These are phyloP conservation scores for Spathaspora sp. DNA, from an alignment of 1,139 yeast species.

Conservation along the genomic window DNA sequence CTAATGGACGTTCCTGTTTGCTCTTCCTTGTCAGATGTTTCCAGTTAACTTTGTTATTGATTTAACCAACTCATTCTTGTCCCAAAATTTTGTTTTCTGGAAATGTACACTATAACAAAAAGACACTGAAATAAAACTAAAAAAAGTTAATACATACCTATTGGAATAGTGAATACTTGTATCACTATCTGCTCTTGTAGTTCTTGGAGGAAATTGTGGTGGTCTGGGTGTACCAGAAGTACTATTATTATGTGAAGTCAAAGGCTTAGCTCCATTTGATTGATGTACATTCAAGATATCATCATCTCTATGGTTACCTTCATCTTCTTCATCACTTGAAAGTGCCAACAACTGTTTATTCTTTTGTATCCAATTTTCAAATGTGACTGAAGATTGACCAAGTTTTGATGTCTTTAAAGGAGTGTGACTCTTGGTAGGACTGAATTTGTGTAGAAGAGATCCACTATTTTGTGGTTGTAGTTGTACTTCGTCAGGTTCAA, in stretches of 20 bases:
- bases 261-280: slow-evolving; percentile 1
- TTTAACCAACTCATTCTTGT: background rate
- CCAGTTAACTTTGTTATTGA: too few species aligned
- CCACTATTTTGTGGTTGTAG: slow-evolving; percentile 3
- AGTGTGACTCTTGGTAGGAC: slow-evolving; percentile 5
- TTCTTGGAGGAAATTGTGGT: slow-evolving; percentile 26
- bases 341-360: slow-evolving; percentile 44
- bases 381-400: slow-evolving; percentile 27
- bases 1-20: too few species aligned
- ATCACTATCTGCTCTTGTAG: slow-evolving; percentile 39
- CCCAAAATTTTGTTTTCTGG: background rate
- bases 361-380: slow-evolving; percentile 53
- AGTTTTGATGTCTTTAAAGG: slow-evolving; percentile 17
- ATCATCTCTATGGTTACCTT: slow-evolving; percentile 6
- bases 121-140: background rate
- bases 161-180: slow-evolving; percentile 37
- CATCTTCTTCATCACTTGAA: slow-evolving; percentile 43
- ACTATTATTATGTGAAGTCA: background rate
- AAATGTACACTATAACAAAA: background rate
- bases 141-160: slow-evolving; percentile 27
- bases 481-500: slow-evolving; percentile 11
- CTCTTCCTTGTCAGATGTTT: too few species aligned
- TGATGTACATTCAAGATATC: background rate
- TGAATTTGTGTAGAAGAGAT: background rate
- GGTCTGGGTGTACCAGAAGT: slow-evolving; percentile 16